phyloP scores from a whole-genome alignment of 345 rosid species.

The Capsella bursapastoris region DNA sequence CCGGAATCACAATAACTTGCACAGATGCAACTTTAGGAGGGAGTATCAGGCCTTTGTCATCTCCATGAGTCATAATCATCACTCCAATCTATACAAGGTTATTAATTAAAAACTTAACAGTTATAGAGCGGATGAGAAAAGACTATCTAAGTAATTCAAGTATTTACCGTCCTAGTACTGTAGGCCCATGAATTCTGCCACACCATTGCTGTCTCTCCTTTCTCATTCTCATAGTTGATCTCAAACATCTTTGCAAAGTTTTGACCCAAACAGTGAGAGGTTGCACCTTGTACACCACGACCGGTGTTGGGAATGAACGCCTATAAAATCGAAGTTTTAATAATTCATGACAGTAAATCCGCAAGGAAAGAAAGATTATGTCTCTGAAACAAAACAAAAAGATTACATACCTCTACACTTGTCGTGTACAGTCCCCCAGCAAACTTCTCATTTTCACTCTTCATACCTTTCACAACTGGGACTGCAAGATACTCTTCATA shows the following conservation, averaged over 20 bases:
- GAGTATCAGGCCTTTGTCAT: constrained; percentile 54
- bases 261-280: constrained; percentile 96
- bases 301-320: constrained; percentile 98
- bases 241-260: constrained; percentile 98
- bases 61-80: constrained; percentile 99
- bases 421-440: constrained; percentile 98
- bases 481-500: constrained; percentile 92
- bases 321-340: constrained; percentile 45
- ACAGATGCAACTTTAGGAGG: constrained; percentile 92
- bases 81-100: constrained; percentile 75
- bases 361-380: neutral
- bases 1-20: constrained; percentile 88
- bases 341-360: constrained; percentile 1
- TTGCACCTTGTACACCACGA: constrained; percentile 98
- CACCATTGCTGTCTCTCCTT: constrained; percentile 85
- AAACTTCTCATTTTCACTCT: constrained; percentile 97
- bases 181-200: constrained; percentile 99
- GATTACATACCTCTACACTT: constrained; percentile 73
- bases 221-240: constrained; percentile 86
- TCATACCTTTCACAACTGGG: constrained; percentile 91
- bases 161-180: constrained; percentile 70
- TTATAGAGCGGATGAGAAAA: neutral
- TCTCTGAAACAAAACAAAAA: constrained; percentile 5
- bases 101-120: constrained; percentile 9
- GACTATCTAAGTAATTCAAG: constrained; percentile 12